phyloP scores from a whole-genome alignment of 208 protist genomes.

The Tritrichomonas musculus region DNA sequence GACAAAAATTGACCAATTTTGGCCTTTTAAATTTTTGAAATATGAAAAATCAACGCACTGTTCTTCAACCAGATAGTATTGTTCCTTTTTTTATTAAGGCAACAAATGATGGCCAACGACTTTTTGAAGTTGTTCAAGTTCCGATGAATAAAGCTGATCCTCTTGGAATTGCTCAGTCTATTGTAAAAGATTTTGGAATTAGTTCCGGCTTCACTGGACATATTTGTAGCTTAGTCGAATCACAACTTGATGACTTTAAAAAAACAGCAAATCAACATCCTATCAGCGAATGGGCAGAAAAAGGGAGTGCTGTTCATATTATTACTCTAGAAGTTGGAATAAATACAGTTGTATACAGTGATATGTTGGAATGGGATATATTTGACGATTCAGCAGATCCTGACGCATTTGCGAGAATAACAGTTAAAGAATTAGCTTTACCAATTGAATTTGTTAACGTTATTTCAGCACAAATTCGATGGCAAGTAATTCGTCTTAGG shows the following conservation, averaged over 20 bases:
- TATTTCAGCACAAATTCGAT: neutral
- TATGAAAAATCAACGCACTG: neutral
- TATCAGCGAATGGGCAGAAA: neutral
- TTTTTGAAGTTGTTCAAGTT: slow-evolving; percentile 1
- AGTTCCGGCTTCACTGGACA: no score
- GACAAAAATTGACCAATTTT: no score
- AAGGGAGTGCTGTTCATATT: neutral
- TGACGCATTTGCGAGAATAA: neutral
- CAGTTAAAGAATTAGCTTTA: neutral
- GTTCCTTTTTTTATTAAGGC: slow-evolving; percentile 29
- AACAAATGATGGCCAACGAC: neutral
- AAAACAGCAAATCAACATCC: neutral
- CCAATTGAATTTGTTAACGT: neutral
- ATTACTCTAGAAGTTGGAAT: neutral
- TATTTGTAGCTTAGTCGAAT: neutral
- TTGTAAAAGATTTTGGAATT: neutral
- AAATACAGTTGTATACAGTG: neutral
- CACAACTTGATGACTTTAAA: neutral
- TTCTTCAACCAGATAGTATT: neutral
- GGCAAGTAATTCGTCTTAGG: neutral
- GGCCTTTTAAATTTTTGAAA: no score
- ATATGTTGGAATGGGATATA: slow-evolving; percentile 22
- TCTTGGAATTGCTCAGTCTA: neutral
- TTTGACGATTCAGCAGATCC: neutral
- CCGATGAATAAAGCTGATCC: neutral